These are phyloP conservation scores for Fusarium hainanense DNA, from an alignment of 2,329 filamentous ascomycete genomes.

Conservation along the genomic window DNA sequence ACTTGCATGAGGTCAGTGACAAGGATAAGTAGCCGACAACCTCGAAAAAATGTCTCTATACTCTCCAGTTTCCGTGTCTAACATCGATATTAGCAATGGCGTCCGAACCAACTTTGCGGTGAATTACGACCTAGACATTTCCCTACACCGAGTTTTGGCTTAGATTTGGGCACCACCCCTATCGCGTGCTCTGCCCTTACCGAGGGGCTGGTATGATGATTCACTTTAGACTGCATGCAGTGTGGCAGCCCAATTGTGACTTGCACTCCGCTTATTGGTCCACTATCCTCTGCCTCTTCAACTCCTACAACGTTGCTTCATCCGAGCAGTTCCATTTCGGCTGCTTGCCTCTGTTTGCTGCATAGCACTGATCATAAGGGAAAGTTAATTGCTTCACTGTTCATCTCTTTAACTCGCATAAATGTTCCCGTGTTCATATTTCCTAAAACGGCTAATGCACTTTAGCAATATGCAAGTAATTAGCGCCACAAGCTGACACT, in stretches of 20 bases:
- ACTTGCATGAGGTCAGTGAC: constrained; percentile 15
- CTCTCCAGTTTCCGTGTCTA: background rate
- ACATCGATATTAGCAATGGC: background rate
- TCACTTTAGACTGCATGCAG: constrained; percentile 34
- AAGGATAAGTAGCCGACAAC: constrained; percentile 1
- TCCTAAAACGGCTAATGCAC: constrained; percentile 21
- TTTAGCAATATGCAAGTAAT: constrained; percentile 24
- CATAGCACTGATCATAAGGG: background rate
- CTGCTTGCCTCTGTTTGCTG: background rate
- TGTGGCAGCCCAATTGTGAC: constrained; percentile 17
- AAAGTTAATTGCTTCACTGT: background rate
- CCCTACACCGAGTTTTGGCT: background rate
- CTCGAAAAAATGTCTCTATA: background rate
- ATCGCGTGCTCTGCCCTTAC: constrained; percentile 20
- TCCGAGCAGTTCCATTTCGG: background rate
- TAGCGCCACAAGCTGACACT: constrained; percentile 4
- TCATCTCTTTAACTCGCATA: background rate
- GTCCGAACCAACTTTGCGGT: background rate
- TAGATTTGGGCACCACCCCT: background rate
- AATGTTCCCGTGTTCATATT: background rate
- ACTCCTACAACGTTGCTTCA: background rate
- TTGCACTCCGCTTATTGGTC: background rate
- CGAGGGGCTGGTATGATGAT: constrained; percentile 28
- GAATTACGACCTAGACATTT: background rate
- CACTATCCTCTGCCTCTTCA: background rate